Conservation (phyloP, 2,329 filamentous ascomycete species). For the Pseudogymnoascus sp. region DNA sequence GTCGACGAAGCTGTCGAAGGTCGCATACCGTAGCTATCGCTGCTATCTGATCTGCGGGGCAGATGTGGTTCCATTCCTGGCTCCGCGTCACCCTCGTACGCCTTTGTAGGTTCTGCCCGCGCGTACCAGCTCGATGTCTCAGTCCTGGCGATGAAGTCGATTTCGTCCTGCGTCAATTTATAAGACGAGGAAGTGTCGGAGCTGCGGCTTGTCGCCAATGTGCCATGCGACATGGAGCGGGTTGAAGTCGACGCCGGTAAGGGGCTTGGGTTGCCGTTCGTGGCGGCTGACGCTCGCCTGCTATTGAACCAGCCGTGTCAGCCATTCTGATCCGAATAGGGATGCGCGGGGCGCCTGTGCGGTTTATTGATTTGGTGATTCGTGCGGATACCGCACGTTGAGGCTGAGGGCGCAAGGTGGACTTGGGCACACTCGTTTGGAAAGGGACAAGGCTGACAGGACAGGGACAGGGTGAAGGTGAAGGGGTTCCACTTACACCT, state of each 20-base stretch:
- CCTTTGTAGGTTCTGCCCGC: neutral
- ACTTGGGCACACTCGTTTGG: neutral
- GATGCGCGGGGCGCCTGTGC: neutral
- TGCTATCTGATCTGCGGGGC: neutral
- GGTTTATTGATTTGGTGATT: neutral
- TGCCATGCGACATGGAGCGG: neutral
- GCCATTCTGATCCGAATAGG: neutral
- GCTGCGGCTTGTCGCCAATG: neutral
- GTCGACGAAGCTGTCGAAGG: neutral
- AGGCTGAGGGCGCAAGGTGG: neutral
- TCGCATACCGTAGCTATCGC: slow-evolving; percentile 1
- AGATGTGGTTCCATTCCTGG: neutral
- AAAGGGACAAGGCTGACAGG: neutral
- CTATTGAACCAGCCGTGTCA: slow-evolving; percentile 2
- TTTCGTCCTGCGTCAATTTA: slow-evolving; percentile 1
- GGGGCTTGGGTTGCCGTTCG: neutral
- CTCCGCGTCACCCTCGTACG: neutral
- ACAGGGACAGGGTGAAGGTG: neutral
- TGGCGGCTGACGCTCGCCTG: slow-evolving; percentile 1
- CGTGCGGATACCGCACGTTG: neutral
- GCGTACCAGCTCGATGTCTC: neutral
- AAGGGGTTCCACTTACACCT: neutral
- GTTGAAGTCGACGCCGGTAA: neutral
- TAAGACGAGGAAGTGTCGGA: neutral
- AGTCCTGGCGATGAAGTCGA: slow-evolving; percentile 1